Base-by-base conservation (phyloP, 2,329 filamentous ascomycete species). In the Cladophialophora psammophila region DNA sequence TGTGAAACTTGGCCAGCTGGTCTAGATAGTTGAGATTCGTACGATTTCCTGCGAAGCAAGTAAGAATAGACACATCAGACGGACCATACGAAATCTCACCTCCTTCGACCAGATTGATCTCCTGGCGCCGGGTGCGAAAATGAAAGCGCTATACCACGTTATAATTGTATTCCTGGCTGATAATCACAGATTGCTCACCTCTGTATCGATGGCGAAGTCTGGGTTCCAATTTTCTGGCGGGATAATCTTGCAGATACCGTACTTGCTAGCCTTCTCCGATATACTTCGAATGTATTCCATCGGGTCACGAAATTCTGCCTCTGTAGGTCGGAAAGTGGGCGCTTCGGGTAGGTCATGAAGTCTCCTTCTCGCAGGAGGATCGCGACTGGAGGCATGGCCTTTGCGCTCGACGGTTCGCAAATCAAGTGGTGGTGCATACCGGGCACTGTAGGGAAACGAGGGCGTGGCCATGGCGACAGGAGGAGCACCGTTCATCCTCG, bases 71-170 rank as follows among this genome's bases (percentile, higher is more conserved):
- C 48, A 50, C 8, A 50, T 45, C 10, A 53, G 8, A 50, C 40
- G 50, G 31, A 54, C 74, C 13, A 31, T 76, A 72, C 20, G 26
- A 34, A 50, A 52, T 85, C 88, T 80, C 87, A 96, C 93, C 95
- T 85, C 95, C 95, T 90, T 99, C 95, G 57, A 98, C 93, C 15
- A 94, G 96, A 79, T 99, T 99, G 69, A 99, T 84, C 79, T 98
- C 94, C 79, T 99, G 95, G 78, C 96, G 93, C 77, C 95, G 88
- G 13, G 95, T 99, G 71, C 93, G 89, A 77, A 99, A 99, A 79
- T 99, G 95, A 76, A 99, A 99, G 80, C 90, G 92, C 94, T 97
- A 76, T 72, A 31, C 36, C 40, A 42, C 6, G 50, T 70, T 35
- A 65, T 64, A 35, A 31, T 15, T 26, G 26, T 6, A 20, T 40